Evolutionary conservation across 1,284 basidiomycete species (phyloP), one percentile per base, ranked within the genome.

Genomic region (Malassezia sympodialis): DNA sequence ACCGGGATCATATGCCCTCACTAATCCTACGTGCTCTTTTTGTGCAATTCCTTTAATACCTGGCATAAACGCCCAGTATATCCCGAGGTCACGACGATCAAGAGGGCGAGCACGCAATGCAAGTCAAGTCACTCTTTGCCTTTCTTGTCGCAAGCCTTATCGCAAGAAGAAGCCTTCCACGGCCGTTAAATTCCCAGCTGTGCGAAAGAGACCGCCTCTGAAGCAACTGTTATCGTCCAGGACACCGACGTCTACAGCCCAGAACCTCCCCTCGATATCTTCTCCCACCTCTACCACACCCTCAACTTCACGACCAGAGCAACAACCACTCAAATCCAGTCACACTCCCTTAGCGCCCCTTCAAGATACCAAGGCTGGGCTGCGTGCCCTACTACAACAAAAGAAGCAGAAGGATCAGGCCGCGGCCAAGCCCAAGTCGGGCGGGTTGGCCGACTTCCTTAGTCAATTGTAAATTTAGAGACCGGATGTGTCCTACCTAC

Each of bases 311-410:
- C 32, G 15, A 12, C 32, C 32, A n/a, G 32, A 15, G 15, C 32
- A 21, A 11, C 37, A 6, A 12, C 37, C 37, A 11, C 37, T 8
- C 7, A 21, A 19, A 19, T 39, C 37, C 7, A 14, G 8, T 34
- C 37, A 19, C 10, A 19, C 24, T 27, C 19, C 41, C n/a, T 24
- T 24, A 4, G 19, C 23, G 17, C n/a, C 17, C 27, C 17, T 21
- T 12, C 17, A 39, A 27, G 45, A 48, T 31, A 51, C 12, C 44
- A 56, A 53, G 24, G 51, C 44, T 11, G 49, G 44, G 10, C 39
- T 55, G 14, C 52, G 53, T 19, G 48, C 46, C 14, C n/a, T 58
- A 19, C 37, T 54, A 3, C 49, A 54, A 27, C 42, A 48, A 46
- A 44, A 51, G 19, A 52, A 55, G 41, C 35, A 50, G 24, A 19